These are phyloP conservation scores for Dalbergia cultrata DNA, from an alignment of 306 rosid genomes.

Conservation along the genomic window DNA sequence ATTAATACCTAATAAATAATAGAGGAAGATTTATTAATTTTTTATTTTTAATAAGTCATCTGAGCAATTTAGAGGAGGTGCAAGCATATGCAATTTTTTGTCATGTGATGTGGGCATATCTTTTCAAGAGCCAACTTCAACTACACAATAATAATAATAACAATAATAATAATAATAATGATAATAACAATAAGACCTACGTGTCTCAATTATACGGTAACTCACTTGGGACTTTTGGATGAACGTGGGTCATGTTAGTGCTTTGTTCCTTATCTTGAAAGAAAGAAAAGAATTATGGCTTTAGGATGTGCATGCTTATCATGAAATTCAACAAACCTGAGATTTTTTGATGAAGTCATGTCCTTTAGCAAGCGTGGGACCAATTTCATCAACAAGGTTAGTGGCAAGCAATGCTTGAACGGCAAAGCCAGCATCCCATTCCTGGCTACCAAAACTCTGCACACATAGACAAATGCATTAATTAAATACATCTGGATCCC, in stretches of 20 bases:
- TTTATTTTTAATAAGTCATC: too few relatives aligned
- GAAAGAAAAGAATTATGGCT: not conserved
- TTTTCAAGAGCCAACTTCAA: too few relatives aligned
- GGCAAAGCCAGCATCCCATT: conserved; percentile 72
- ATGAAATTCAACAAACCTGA: conserved; percentile 51
- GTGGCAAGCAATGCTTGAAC: conserved; percentile 75
- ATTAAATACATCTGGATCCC: not conserved
- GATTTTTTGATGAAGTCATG: conserved; percentile 76
- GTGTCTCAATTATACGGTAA: not conserved
- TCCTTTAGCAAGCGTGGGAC: conserved; percentile 58
- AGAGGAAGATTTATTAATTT: too few relatives aligned
- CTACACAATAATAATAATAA: too few relatives aligned
- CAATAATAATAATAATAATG: too few relatives aligned
- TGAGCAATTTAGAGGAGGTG: too few relatives aligned
- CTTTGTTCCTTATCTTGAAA: conserved; percentile 22
- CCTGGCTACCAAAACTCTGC: conserved; percentile 78
- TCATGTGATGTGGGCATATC: too few relatives aligned
- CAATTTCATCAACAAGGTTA: conserved; percentile 62
- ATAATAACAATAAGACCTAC: not conserved
- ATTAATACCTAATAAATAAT: too few relatives aligned
- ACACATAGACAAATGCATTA: not conserved
- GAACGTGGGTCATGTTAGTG: not conserved
- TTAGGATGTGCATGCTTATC: not conserved
- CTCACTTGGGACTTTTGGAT: not conserved
- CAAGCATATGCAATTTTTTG: too few relatives aligned